A percentile compares a stretch with the other conserved stretches of the same genome.
phyloP scores from a whole-genome alignment of 495 filamentous ascomycete species.

The Lepraria neglecta region DNA sequence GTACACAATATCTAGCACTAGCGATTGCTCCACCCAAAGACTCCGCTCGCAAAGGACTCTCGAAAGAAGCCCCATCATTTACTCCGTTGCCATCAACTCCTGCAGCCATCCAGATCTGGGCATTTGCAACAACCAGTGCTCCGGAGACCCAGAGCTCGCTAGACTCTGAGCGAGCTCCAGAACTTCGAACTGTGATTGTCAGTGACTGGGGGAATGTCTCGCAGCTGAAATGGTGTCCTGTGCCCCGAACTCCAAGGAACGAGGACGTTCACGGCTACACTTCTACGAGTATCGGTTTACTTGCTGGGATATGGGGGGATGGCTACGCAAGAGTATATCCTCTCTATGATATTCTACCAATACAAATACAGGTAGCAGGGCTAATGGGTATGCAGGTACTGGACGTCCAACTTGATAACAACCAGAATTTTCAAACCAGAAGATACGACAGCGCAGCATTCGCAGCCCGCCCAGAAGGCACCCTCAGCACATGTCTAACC shows the following conservation, averaged over 20 bases:
- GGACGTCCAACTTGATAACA: slow-evolving; percentile 42
- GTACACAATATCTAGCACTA: slow-evolving; percentile 51
- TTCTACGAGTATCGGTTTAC: slow-evolving; percentile 45
- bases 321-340: slow-evolving; percentile 43
- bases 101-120: slow-evolving; percentile 54
- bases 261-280: slow-evolving; percentile 30
- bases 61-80: slow-evolving; percentile 41
- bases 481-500: slow-evolving; percentile 52
- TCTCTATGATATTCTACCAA: not conserved
- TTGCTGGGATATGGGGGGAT: slow-evolving; percentile 58
- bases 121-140: slow-evolving; percentile 36
- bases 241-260: slow-evolving; percentile 36
- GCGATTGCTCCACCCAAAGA: slow-evolving; percentile 38
- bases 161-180: slow-evolving; percentile 38
- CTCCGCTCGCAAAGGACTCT: slow-evolving; percentile 31
- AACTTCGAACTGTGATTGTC: slow-evolving; percentile 49
- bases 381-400: slow-evolving; percentile 37
- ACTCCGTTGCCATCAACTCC: slow-evolving; percentile 42
- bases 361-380: not conserved
- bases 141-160: slow-evolving; percentile 25
- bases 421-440: slow-evolving; percentile 10
- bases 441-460: slow-evolving; percentile 43
- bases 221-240: slow-evolving; percentile 58
- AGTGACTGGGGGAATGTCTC: slow-evolving; percentile 57
- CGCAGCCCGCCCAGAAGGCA: slow-evolving; percentile 40